Evolutionary conservation across 1,139 yeast species (phyloP), one percentile per base, ranked within the genome.

Genomic region (Ashbya aceris): DNA sequence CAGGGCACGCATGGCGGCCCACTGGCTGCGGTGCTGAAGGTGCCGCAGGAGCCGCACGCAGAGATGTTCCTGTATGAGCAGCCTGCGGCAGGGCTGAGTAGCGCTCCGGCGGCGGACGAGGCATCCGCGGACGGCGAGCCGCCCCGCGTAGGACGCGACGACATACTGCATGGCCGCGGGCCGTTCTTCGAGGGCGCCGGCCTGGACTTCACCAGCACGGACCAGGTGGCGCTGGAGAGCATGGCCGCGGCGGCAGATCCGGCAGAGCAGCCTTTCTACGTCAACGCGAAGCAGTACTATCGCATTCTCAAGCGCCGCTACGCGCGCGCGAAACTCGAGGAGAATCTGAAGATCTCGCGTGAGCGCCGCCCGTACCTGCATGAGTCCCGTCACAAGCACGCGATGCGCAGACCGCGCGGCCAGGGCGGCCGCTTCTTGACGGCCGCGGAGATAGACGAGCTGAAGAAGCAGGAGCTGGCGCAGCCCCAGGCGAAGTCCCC

Each of bases 361-460:
- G 94, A 94, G 7, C 76, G 97, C 51, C 83, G 83, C 58, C 98
- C 98, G 3, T 93, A 93, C 61, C 66, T 93, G 42, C 99, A 93
- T 61, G 98, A 93, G 64, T 86, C 96, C 12, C 76, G 99, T 55
- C 99, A 93, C 64, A 91, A 91, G 62, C 99, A 93, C 63, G 99
- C 99, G 14, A 91, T 93, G 98, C 75, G 98, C 60, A 76, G 99
- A 62, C 98, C 98, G 11, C 76, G 99, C 55, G 99, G 99, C 27
- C 97, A 91, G 65, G 98, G 98, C 27, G 99, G 99, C 3, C 70
- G 98, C 47, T 93, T 93, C 55, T 67, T 93, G 49, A 91, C 98
- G 1, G 96, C 97, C 5, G 95, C 95, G 4, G 98, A 93, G 60
- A 89, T 91, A 46, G 96, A 55, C 31, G 61, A 54, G n/a, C 94